phyloP scores from a whole-genome alignment of 768 basidiomycete species.

The Boletus tomentosulus region DNA sequence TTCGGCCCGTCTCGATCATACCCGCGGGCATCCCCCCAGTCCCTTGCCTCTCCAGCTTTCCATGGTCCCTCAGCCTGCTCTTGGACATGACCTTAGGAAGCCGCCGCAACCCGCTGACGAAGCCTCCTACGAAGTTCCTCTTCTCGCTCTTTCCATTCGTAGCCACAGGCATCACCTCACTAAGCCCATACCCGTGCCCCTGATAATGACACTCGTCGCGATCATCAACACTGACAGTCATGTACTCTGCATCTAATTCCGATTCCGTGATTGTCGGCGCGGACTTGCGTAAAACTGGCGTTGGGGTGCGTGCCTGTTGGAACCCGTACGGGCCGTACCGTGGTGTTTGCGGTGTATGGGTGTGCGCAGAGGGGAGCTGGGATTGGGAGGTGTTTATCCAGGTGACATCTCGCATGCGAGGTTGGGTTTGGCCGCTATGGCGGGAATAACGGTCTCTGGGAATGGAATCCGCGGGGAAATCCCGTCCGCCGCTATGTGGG shows the following conservation, averaged over 20 bases:
- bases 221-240: constrained; percentile 29
- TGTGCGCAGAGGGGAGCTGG: constrained; percentile 24
- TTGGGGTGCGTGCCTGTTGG: constrained; percentile 24
- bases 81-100: constrained; percentile 34
- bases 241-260: constrained; percentile 32
- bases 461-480: constrained; percentile 21
- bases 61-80: constrained; percentile 24
- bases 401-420: constrained; percentile 29
- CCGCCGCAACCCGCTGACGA: constrained; percentile 29
- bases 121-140: constrained; percentile 29
- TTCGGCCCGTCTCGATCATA: constrained; percentile 11
- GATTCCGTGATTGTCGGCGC: constrained; percentile 30
- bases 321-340: constrained; percentile 24
- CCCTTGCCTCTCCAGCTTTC: constrained; percentile 22
- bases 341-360: constrained; percentile 28
- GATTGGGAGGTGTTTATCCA: constrained; percentile 29
- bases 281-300: constrained; percentile 27
- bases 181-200: constrained; percentile 22
- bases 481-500: constrained; percentile 26
- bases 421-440: constrained; percentile 22
- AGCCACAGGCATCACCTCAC: constrained; percentile 18
- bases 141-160: constrained; percentile 28
- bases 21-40: not conserved
- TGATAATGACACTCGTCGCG: constrained; percentile 16
- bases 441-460: constrained; percentile 29